These are phyloP conservation scores for Fraxinus nigra DNA, from an alignment of 305 asterid species.

Conservation along the genomic window DNA sequence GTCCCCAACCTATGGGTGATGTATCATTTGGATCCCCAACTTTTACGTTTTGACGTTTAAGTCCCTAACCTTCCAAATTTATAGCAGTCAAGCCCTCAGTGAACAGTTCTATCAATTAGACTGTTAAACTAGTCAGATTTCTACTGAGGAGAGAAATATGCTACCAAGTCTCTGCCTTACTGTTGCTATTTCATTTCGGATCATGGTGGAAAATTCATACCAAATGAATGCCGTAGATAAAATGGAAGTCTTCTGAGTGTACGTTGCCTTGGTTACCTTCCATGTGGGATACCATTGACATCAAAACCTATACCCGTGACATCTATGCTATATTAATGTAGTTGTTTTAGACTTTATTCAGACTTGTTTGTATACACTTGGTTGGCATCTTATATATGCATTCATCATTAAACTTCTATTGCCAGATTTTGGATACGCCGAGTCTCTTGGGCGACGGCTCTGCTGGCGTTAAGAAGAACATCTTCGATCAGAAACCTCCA, in stretches of 20 bases:
- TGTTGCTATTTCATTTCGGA: neutral
- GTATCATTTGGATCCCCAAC: neutral
- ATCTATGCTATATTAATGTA: neutral
- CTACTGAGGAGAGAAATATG: neutral
- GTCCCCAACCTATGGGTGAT: neutral
- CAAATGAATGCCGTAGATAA: neutral
- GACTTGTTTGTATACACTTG: neutral
- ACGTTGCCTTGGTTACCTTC: neutral
- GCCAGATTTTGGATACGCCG: conserved; percentile 89
- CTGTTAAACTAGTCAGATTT: neutral
- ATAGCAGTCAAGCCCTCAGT: neutral
- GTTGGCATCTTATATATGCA: neutral
- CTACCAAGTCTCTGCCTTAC: neutral
- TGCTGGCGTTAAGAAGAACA: conserved; percentile 72
- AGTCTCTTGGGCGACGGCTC: conserved; percentile 80
- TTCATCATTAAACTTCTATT: neutral
- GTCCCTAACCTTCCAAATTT: neutral
- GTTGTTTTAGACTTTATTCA: neutral
- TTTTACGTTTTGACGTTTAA: neutral
- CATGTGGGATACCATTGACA: neutral
- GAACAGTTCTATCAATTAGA: neutral
- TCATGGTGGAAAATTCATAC: neutral
- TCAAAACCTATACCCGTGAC: neutral
- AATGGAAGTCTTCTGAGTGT: neutral
- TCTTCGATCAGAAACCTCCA: conserved; percentile 86